These are phyloP conservation scores for Cynara cardunculus DNA, from an alignment of 129 eudicot genomes.

Conservation along the genomic window DNA sequence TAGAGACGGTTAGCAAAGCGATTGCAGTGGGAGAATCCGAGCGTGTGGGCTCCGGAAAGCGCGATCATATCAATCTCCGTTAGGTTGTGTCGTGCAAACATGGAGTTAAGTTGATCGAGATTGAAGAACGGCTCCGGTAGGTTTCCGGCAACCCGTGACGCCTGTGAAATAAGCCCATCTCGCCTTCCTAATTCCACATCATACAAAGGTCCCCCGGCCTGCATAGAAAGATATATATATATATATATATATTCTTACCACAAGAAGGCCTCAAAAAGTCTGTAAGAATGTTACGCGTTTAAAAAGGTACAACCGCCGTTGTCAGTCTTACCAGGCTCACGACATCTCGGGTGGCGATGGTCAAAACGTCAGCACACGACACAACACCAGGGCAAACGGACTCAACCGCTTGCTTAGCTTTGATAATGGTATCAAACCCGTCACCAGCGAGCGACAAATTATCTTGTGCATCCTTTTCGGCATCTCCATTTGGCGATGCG, in stretches of 20 bases:
- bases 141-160: conserved; percentile 66
- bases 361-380: conserved; percentile 81
- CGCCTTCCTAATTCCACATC: conserved; percentile 73
- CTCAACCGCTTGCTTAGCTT: conserved; percentile 83
- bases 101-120: conserved; percentile 48
- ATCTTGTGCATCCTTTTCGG: conserved; percentile 66
- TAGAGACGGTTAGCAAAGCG: conserved; percentile 64
- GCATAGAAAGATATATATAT: background rate
- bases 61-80: conserved; percentile 69
- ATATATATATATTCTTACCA: no score
- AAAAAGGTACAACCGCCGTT: background rate
- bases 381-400: conserved; percentile 80
- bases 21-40: conserved; percentile 74
- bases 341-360: conserved; percentile 71
- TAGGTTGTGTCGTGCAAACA: conserved; percentile 51
- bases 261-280: no score
- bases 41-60: conserved; percentile 78
- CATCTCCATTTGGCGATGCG: conserved; percentile 61
- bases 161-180: conserved; percentile 66
- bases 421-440: conserved; percentile 75
- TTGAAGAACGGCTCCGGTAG: conserved; percentile 56
- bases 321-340: conserved; percentile 49
- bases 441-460: conserved; percentile 79
- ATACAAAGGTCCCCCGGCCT: conserved; percentile 79
- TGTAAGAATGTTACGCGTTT: background rate